Evolutionary conservation across 352 stramenopile species (phyloP).

Genomic region (Elongisporangium undulatum): DNA sequence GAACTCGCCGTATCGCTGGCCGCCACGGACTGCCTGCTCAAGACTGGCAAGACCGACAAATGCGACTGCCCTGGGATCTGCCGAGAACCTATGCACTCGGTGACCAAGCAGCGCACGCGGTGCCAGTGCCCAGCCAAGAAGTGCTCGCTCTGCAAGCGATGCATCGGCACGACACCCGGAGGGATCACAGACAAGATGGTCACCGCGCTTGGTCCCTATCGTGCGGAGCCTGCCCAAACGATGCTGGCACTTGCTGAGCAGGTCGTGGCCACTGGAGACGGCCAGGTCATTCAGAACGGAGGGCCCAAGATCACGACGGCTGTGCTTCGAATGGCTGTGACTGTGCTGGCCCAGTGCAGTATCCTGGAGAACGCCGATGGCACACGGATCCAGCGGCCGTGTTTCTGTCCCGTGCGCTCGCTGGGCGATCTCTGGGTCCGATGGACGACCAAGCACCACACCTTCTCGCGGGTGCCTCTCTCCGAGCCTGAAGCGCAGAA

Average conservation of each 20-base stretch:
- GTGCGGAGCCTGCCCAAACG: conserved; percentile 18
- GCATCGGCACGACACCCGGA: conserved; percentile 47
- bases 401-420: conserved; percentile 65
- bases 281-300: too few relatives aligned
- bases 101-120: conserved; percentile 65
- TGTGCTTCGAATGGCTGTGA: conserved; percentile 55
- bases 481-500: conserved; percentile 47
- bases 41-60: conserved; percentile 59
- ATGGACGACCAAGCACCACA: conserved; percentile 76
- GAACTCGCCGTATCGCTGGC: conserved; percentile 69
- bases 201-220: conserved; percentile 44
- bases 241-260: conserved; percentile 45
- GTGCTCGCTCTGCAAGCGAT: conserved; percentile 72
- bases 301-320: conserved; percentile 52
- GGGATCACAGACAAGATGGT: conserved; percentile 67
- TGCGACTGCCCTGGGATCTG: conserved; percentile 74
- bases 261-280: conserved; percentile 47
- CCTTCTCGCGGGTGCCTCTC: conserved; percentile 62
- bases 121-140: conserved; percentile 80
- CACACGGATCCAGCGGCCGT: conserved; percentile 63
- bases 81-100: conserved; percentile 49
- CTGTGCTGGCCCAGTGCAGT: conserved; percentile 66
- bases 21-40: conserved; percentile 73
- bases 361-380: conserved; percentile 54
- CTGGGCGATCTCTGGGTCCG: conserved; percentile 78